phyloP scores from a whole-genome alignment of 202 grass and related monocot genomes.

The Bolboschoenoplectus hybrid region DNA sequence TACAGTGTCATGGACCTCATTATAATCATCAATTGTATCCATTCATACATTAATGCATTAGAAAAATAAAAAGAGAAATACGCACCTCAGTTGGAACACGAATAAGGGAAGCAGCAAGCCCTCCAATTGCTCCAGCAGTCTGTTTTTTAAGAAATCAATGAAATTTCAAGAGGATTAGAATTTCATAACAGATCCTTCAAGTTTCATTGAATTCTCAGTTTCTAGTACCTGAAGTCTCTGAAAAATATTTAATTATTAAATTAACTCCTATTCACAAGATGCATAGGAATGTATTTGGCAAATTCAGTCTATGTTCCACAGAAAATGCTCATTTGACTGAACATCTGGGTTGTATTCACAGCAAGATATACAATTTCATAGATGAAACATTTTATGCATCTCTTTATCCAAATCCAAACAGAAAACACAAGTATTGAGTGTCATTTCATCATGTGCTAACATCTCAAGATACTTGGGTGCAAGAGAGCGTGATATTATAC shows the following conservation, averaged over 20 bases:
- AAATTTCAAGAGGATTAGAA: not conserved
- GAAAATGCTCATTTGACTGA: not conserved
- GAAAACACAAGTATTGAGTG: not conserved
- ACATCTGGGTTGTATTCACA: not conserved
- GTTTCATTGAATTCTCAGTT: not conserved
- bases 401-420: not conserved
- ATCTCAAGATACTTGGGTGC: not conserved
- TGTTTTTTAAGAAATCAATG: conserved; percentile 44
- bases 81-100: conserved; percentile 95
- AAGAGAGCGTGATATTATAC: not conserved
- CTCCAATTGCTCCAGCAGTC: conserved; percentile 94
- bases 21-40: not conserved
- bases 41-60: not conserved
- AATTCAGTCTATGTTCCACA: not conserved
- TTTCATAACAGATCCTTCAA: conserved; percentile 1
- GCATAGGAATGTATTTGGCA: not conserved
- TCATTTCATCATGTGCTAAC: not conserved
- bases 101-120: conserved; percentile 76
- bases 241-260: not conserved
- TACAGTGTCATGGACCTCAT: not conserved
- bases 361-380: not conserved
- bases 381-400: not conserved
- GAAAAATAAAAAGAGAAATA: not conserved
- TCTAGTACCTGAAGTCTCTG: not conserved
- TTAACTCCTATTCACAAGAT: not conserved